A percentile compares a stretch with the other conserved stretches of the same genome.
These are phyloP conservation scores for Coemansia sp. DNA, from an alignment of 192 early-diverging fungal species.

Conservation along the genomic window DNA sequence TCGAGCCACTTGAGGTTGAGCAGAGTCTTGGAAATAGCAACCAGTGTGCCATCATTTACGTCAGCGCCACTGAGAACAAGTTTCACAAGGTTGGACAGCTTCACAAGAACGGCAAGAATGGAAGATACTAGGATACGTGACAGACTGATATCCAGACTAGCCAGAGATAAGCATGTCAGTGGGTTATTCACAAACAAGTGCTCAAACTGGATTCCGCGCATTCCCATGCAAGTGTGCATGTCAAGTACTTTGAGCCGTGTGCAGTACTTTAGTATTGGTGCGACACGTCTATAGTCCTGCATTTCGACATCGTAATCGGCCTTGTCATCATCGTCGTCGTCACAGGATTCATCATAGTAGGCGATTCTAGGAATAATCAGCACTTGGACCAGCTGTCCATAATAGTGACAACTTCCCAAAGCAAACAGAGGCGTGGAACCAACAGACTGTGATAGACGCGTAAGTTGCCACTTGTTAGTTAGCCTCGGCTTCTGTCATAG, in stretches of 20 bases:
- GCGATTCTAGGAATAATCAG: constrained; percentile 19
- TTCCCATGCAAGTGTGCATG: constrained; percentile 20
- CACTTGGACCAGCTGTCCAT: constrained; percentile 15
- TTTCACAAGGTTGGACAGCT: not conserved
- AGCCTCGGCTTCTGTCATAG: constrained; percentile 6
- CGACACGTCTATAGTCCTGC: not conserved
- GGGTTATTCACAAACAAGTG: not conserved
- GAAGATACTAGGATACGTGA: not conserved
- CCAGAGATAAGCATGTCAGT: not conserved
- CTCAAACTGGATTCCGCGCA: constrained; percentile 9
- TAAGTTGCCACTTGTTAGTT: not conserved
- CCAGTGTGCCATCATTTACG: not conserved
- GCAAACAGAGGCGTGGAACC: not conserved
- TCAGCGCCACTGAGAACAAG: not conserved
- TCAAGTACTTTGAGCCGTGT: constrained; percentile 4
- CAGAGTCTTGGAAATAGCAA: not conserved
- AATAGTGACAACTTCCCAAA: not conserved
- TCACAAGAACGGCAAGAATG: not conserved
- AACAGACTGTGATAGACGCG: not conserved
- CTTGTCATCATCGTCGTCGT: not conserved
- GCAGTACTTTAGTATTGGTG: constrained; percentile 11
- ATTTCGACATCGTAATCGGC: not conserved
- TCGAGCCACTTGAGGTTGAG: not conserved
- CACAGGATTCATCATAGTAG: not conserved
- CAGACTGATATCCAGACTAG: constrained; percentile 3